A percentile compares a stretch with the other conserved stretches of the same genome.
Conservation (phyloP, 768 basidiomycete species). For the Termitomyces sp. region DNA sequence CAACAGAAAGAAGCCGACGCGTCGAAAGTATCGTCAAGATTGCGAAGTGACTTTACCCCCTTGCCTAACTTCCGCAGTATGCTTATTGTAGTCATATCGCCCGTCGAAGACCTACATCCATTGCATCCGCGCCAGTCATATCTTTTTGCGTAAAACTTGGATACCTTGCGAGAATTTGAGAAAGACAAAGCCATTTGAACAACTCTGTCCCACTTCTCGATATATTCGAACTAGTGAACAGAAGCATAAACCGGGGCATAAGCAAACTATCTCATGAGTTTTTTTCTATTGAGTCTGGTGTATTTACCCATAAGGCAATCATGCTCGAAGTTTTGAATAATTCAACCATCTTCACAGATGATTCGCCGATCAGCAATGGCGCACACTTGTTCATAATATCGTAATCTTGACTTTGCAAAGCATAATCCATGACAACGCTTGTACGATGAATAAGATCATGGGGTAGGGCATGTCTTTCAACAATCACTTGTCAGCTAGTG, state of each 20-base stretch:
- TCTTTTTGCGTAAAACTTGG: accelerated
- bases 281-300: neutral
- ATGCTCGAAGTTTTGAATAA: neutral
- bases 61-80: slow-evolving; percentile 3
- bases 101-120: neutral
- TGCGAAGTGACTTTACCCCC: neutral
- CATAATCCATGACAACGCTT: neutral
- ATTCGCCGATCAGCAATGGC: neutral
- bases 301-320: slow-evolving; percentile 1
- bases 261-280: neutral
- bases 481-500: neutral
- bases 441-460: neutral
- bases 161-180: neutral
- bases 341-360: neutral
- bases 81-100: neutral
- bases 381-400: slow-evolving; percentile 4
- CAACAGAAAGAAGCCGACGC: neutral
- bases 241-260: neutral
- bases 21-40: slow-evolving; percentile 3
- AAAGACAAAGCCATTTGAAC: neutral
- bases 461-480: neutral
- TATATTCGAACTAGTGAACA: slow-evolving; percentile 1
- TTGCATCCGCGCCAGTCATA: neutral
- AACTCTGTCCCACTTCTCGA: slow-evolving; percentile 1
- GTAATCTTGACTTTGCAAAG: neutral